Evolutionary conservation across 2,329 filamentous ascomycete species (phyloP).

Genomic region (Immersiporthe knoxdaviesiana): DNA sequence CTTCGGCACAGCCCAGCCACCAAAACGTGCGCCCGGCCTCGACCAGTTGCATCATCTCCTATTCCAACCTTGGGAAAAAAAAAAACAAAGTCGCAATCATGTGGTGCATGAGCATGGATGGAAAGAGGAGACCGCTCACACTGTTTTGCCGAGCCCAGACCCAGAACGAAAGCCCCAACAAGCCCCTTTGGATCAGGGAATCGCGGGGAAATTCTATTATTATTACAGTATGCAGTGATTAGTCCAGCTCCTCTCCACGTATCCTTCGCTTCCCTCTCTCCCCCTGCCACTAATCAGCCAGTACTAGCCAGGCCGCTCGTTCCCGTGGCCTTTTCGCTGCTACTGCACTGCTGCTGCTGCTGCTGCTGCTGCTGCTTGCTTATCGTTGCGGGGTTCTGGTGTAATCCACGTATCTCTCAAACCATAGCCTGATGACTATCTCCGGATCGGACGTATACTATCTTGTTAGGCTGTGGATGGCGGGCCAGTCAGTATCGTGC

Average conservation of each 20-base stretch:
- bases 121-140: not conserved
- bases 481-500: constrained; percentile 17
- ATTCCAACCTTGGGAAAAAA: not conserved
- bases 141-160: not conserved
- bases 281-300: not conserved
- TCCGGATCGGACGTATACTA: constrained; percentile 25
- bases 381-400: constrained; percentile 29
- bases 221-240: not conserved
- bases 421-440: constrained; percentile 13
- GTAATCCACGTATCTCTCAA: not conserved
- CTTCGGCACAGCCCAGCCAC: constrained; percentile 9
- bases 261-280: too few relatives aligned
- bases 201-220: not conserved
- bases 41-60: constrained; percentile 5
- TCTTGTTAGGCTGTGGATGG: constrained; percentile 7
- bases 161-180: not conserved
- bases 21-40: not conserved
- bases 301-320: not conserved
- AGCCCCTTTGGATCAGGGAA: not conserved
- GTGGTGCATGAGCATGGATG: not conserved
- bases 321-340: too few relatives aligned
- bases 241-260: constrained; percentile 1
- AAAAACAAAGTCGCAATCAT: too few relatives aligned
- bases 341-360: too few relatives aligned
- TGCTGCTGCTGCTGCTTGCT: constrained; percentile 6